These are phyloP conservation scores for Zymoseptoria crescenta DNA, from an alignment of 2,329 filamentous ascomycete species.

Conservation along the genomic window DNA sequence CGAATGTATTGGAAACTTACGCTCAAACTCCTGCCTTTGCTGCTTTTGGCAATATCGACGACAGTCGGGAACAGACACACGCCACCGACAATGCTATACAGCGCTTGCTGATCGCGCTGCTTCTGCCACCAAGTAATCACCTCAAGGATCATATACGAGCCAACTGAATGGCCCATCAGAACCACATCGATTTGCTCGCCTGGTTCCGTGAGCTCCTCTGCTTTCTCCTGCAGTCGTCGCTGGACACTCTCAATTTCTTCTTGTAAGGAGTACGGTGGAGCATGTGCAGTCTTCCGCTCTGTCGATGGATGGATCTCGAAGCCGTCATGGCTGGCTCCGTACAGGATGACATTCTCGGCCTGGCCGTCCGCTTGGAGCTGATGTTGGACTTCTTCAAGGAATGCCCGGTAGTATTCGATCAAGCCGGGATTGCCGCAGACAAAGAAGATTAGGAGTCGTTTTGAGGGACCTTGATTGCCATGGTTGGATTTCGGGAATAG, in stretches of 20 bases:
- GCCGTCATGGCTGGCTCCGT: slow-evolving; percentile 35
- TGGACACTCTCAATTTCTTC: slow-evolving; percentile 40
- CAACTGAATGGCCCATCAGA: slow-evolving; percentile 42
- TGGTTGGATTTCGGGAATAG: background rate
- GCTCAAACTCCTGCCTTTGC: slow-evolving; percentile 34
- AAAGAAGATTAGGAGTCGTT: slow-evolving; percentile 54
- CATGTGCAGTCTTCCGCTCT: background rate
- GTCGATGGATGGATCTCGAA: slow-evolving; percentile 31
- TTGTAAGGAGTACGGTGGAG: slow-evolving; percentile 11
- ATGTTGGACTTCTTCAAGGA: slow-evolving; percentile 50
- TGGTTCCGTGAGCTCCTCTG: background rate
- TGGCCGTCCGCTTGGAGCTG: slow-evolving; percentile 4
- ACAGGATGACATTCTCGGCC: slow-evolving; percentile 30
- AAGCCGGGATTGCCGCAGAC: slow-evolving; percentile 71
- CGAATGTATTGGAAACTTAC: slow-evolving; percentile 25
- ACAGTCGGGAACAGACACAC: slow-evolving; percentile 42
- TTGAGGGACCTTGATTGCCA: background rate
- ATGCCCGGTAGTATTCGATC: slow-evolving; percentile 63
- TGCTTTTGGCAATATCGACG: slow-evolving; percentile 39
- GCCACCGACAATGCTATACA: slow-evolving; percentile 20
- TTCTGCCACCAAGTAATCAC: slow-evolving; percentile 17
- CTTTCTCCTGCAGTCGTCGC: slow-evolving; percentile 30
- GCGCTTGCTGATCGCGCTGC: slow-evolving; percentile 2
- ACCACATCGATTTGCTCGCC: slow-evolving; percentile 21
- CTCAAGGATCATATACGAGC: slow-evolving; percentile 41